Conservation (phyloP, 2,329 filamentous ascomycete genomes). For the Cytospora paraplurivora region DNA sequence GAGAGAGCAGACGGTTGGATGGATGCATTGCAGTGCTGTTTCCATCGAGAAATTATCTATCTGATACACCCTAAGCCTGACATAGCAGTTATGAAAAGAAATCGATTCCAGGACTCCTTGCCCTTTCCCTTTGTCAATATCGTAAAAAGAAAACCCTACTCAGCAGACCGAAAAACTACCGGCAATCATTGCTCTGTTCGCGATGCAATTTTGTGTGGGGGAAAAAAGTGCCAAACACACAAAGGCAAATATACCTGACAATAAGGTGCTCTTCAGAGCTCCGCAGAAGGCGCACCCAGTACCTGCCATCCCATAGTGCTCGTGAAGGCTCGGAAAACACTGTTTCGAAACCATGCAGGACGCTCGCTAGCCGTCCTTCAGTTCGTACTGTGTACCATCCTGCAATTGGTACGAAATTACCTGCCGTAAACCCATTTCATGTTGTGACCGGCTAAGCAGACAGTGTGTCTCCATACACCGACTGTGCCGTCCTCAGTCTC, state of each 20-base stretch:
- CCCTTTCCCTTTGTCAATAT: conserved; percentile 24
- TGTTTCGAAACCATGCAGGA: background rate
- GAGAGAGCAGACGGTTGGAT: background rate
- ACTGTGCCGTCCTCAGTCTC: conserved; percentile 9
- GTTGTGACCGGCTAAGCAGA: conserved; percentile 10
- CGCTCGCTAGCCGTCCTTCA: background rate
- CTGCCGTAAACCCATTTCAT: conserved; percentile 9
- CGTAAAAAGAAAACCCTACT: conserved; percentile 18
- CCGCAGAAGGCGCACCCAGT: conserved; percentile 12
- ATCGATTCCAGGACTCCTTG: conserved; percentile 27
- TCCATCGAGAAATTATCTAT: conserved; percentile 25
- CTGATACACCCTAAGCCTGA: conserved; percentile 27
- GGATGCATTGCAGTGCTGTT: background rate
- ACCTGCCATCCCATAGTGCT: conserved; percentile 13
- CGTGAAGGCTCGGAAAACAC: background rate
- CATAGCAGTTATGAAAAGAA: conserved; percentile 27
- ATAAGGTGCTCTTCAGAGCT: conserved; percentile 2
- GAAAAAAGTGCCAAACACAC: background rate
- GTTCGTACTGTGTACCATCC: background rate
- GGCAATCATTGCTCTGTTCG: conserved; percentile 21
- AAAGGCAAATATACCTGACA: background rate
- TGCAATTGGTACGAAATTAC: conserved; percentile 3
- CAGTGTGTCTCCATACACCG: conserved; percentile 9
- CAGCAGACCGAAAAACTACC: conserved; percentile 19
- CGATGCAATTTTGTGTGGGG: conserved; percentile 21